A percentile compares a stretch with the other conserved stretches of the same genome.
Evolutionary conservation across 2,329 filamentous ascomycete species (phyloP).

Genomic region (Teratosphaeriaceae sp.): DNA sequence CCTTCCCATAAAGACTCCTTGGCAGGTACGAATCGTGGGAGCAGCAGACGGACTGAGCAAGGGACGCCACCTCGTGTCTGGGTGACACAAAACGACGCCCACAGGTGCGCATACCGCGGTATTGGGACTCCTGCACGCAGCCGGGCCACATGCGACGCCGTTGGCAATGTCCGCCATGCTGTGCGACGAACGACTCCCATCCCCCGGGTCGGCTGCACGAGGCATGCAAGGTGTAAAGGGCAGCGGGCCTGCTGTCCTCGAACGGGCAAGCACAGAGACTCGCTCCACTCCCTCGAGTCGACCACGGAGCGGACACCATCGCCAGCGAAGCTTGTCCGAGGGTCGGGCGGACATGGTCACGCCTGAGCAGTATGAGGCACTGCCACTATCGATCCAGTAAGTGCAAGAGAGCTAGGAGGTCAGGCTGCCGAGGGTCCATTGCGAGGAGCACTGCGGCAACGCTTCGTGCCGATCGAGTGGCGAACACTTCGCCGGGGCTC

Average conservation of each 20-base stretch:
- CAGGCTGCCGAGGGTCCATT: conserved; percentile 1
- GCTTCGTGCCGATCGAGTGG: conserved; percentile 2
- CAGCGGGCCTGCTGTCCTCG: conserved; percentile 1
- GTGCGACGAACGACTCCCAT: neutral
- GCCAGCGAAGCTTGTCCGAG: conserved; percentile 6
- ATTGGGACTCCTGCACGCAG: conserved; percentile 3
- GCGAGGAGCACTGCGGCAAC: too few species aligned
- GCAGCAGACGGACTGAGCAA: too few species aligned
- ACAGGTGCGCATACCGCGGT: neutral
- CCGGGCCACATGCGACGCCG: neutral
- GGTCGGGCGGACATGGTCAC: conserved; percentile 18
- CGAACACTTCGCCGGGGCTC: conserved; percentile 5
- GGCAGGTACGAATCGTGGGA: too few species aligned
- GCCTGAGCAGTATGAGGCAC: conserved; percentile 34
- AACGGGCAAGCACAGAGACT: conserved; percentile 3
- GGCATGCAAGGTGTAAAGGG: neutral
- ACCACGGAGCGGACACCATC: neutral
- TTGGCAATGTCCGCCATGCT: conserved; percentile 6
- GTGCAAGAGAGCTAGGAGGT: conserved; percentile 15
- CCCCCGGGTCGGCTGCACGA: conserved; percentile 1
- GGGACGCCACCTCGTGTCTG: too few species aligned
- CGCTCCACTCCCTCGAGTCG: neutral
- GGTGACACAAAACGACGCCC: conserved; percentile 1
- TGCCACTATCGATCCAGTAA: conserved; percentile 40
- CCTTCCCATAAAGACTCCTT: too few species aligned